Percentiles rank a stretch among this genome's conserved stretches.
These are phyloP conservation scores for Teunomyces kruisii DNA, from an alignment of 805 yeast species.

Conservation along the genomic window DNA sequence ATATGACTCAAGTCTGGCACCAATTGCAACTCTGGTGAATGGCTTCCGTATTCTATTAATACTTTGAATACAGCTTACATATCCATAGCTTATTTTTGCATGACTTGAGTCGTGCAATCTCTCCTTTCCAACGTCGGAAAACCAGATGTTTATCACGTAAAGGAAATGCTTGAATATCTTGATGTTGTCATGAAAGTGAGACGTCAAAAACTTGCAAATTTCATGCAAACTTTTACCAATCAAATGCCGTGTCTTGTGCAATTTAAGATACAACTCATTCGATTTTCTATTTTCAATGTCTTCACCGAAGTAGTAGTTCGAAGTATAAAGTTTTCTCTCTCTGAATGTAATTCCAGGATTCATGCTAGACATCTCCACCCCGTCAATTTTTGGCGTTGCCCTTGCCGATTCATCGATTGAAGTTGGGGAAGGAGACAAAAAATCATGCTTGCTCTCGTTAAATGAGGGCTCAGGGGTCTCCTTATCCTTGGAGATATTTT, in stretches of 20 bases:
- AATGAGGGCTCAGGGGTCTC: constrained; percentile 4
- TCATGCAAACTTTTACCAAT: constrained; percentile 67
- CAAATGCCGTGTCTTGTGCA: constrained; percentile 61
- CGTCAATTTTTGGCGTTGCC: constrained; percentile 44
- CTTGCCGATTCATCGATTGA: constrained; percentile 38
- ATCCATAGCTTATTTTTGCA: constrained; percentile 53
- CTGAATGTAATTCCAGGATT: constrained; percentile 57
- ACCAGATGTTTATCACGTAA: constrained; percentile 71
- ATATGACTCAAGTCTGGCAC: constrained; percentile 67
- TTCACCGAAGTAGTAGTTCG: constrained; percentile 64
- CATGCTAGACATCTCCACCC: constrained; percentile 45
- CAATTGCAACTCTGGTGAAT: constrained; percentile 75
- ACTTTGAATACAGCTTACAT: constrained; percentile 59
- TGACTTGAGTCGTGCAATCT: constrained; percentile 58
- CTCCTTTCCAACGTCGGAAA: constrained; percentile 77
- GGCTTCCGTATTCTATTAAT: constrained; percentile 65
- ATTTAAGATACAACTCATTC: constrained; percentile 29
- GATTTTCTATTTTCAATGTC: constrained; percentile 44
- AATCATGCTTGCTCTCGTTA: constrained; percentile 6
- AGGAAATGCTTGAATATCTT: constrained; percentile 60
- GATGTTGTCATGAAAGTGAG: constrained; percentile 60
- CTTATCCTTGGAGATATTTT: constrained; percentile 14
- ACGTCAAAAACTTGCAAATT: constrained; percentile 46
- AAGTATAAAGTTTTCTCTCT: constrained; percentile 60
- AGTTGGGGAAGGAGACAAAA: constrained; percentile 5